A percentile compares a stretch with the other conserved stretches of the same genome.
Evolutionary conservation across 2,329 filamentous ascomycete species (phyloP).

Genomic region (Xylaria sp.): DNA sequence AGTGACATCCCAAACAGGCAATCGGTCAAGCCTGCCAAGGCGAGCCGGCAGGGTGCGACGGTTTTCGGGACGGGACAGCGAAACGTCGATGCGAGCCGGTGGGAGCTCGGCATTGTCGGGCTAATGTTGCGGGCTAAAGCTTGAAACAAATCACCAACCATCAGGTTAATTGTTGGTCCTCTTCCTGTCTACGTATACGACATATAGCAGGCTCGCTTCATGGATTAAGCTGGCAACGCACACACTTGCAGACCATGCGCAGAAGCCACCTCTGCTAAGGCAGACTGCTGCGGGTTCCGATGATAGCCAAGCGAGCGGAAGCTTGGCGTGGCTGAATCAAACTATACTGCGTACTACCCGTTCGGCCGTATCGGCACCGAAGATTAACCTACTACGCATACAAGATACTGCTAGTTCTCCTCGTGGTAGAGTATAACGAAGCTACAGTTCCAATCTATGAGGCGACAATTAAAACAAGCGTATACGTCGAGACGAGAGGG

Average conservation of each 20-base stretch:
- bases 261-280: constrained; percentile 14
- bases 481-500: background rate
- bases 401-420: constrained; percentile 5
- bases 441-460: background rate
- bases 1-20: constrained; percentile 35
- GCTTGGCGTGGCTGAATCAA: constrained; percentile 25
- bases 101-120: constrained; percentile 38
- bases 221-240: constrained; percentile 21
- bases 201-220: constrained; percentile 2
- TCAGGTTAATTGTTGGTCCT: constrained; percentile 15
- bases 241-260: constrained; percentile 2
- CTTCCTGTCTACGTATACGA: constrained; percentile 28
- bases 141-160: constrained; percentile 25
- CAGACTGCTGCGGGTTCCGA: constrained; percentile 19
- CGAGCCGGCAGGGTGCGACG: constrained; percentile 37
- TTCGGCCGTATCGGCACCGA: constrained; percentile 29
- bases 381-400: constrained; percentile 6
- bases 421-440: constrained; percentile 2
- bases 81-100: constrained; percentile 31
- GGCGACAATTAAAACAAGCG: constrained; percentile 1
- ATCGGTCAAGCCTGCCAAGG: constrained; percentile 42
- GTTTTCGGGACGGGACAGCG: constrained; percentile 44
- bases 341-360: no score
- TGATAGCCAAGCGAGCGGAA: constrained; percentile 26
- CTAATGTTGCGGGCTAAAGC: constrained; percentile 38